Evolutionary conservation across 2,329 filamentous ascomycete genomes (phyloP).

Genomic region (Cryphonectria parasitica): DNA sequence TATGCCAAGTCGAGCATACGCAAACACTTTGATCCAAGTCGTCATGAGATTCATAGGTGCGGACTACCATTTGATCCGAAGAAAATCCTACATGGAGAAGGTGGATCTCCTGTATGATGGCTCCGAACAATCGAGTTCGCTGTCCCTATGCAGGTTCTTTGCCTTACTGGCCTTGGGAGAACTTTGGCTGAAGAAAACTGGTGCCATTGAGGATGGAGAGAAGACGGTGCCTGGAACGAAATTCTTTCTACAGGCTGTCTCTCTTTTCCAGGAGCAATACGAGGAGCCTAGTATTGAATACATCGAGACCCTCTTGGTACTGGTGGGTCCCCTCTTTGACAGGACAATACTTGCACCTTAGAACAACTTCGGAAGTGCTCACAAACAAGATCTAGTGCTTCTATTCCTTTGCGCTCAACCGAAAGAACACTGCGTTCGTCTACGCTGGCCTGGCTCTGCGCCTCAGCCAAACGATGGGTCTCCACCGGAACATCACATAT

Average conservation of each 20-base stretch:
- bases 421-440: constrained; percentile 44
- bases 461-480: constrained; percentile 41
- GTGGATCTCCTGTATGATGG: constrained; percentile 40
- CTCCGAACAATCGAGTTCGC: constrained; percentile 26
- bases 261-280: constrained; percentile 40
- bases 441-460: constrained; percentile 44
- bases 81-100: constrained; percentile 37
- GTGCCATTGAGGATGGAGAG: constrained; percentile 27
- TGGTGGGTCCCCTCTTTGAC: constrained; percentile 35
- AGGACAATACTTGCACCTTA: not conserved
- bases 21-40: constrained; percentile 42
- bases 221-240: constrained; percentile 41
- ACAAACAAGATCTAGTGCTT: constrained; percentile 36
- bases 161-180: constrained; percentile 31
- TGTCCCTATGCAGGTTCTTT: constrained; percentile 29
- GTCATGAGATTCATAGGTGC: constrained; percentile 42
- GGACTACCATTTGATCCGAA: constrained; percentile 42
- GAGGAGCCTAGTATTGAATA: constrained; percentile 43
- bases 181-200: constrained; percentile 30
- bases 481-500: constrained; percentile 44
- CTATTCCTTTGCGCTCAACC: constrained; percentile 44
- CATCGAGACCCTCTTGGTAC: constrained; percentile 43
- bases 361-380: not conserved
- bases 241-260: constrained; percentile 42
- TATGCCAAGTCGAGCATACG: constrained; percentile 41